These are phyloP conservation scores for Mesembryanthemum crystallinum DNA, from an alignment of 148 eudicot species.

Conservation along the genomic window DNA sequence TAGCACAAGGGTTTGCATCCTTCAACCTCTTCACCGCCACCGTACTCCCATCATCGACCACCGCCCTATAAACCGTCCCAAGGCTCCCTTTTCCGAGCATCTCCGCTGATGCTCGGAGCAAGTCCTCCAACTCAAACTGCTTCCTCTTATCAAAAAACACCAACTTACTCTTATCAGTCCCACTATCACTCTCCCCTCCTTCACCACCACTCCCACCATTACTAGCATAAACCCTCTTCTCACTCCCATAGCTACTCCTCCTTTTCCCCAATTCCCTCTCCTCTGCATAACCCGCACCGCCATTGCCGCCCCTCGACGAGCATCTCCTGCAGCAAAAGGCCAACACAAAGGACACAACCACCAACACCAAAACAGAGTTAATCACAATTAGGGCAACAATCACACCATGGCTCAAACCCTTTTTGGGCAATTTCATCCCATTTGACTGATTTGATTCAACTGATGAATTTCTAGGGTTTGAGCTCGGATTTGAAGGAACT, in stretches of 20 bases:
- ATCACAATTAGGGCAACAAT: slow-evolving; percentile 49
- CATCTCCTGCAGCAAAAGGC: slow-evolving; percentile 54
- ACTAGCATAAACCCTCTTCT: slow-evolving; percentile 56
- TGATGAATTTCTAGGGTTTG: no score
- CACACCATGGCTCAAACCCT: slow-evolving; percentile 46
- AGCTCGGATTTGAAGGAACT: slow-evolving; percentile 68
- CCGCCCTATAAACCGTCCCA: slow-evolving; percentile 88
- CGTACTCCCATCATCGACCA: slow-evolving; percentile 64
- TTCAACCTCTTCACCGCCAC: slow-evolving; percentile 95
- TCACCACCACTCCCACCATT: slow-evolving; percentile 37
- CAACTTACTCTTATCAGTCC: slow-evolving; percentile 56
- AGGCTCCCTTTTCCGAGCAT: slow-evolving; percentile 92
- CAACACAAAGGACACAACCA: slow-evolving; percentile 38
- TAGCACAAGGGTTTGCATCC: slow-evolving; percentile 85
- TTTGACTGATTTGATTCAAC: no score
- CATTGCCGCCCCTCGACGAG: slow-evolving; percentile 28
- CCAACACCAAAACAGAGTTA: slow-evolving; percentile 40
- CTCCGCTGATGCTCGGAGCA: slow-evolving; percentile 88
- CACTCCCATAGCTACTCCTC: slow-evolving; percentile 65
- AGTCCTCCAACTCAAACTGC: slow-evolving; percentile 84
- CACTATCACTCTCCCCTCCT: slow-evolving; percentile 57
- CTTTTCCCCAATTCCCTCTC: slow-evolving; percentile 52
- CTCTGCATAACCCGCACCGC: slow-evolving; percentile 16
- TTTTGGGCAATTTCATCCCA: slow-evolving; percentile 21
- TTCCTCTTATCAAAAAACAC: slow-evolving; percentile 75